phyloP scores from a whole-genome alignment of 306 rosid species.

The Quercus robur region DNA sequence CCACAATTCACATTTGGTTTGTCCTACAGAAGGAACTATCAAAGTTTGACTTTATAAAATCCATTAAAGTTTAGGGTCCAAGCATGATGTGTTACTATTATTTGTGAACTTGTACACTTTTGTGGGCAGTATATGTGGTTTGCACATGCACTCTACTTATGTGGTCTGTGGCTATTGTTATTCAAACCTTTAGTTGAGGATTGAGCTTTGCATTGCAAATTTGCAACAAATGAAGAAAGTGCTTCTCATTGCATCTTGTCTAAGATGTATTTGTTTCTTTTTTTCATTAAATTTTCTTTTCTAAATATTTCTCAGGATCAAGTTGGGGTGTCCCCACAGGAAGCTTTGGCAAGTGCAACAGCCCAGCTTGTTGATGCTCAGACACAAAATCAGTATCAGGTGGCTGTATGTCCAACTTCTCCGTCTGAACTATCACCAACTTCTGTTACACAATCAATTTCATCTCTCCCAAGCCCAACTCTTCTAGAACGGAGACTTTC shows the following conservation, averaged over 20 bases:
- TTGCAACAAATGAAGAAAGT: neutral
- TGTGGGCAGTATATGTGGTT: neutral
- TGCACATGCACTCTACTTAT: neutral
- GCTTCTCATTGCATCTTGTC: neutral
- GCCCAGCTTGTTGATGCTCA: conserved; percentile 36
- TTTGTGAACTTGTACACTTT: neutral
- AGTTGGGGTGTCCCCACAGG: conserved; percentile 34
- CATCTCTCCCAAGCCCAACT: conserved; percentile 50
- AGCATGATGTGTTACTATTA: neutral
- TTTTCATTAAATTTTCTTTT: conserved; percentile 1
- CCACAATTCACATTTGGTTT: neutral
- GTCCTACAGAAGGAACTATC: neutral
- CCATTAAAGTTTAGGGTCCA: neutral
- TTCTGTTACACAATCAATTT: conserved; percentile 71
- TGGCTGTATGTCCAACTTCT: conserved; percentile 35
- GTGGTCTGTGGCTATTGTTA: neutral
- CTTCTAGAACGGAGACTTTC: conserved; percentile 32
- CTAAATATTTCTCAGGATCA: conserved; percentile 39
- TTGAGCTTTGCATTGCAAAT: neutral
- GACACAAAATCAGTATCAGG: conserved; percentile 45
- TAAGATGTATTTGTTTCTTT: neutral
- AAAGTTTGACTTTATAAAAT: neutral
- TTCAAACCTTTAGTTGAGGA: neutral
- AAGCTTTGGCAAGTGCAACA: conserved; percentile 29
- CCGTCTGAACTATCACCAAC: conserved; percentile 60